phyloP scores from a whole-genome alignment of 192 early-diverging fungal genomes.

The Helicostylum pulchrum region DNA sequence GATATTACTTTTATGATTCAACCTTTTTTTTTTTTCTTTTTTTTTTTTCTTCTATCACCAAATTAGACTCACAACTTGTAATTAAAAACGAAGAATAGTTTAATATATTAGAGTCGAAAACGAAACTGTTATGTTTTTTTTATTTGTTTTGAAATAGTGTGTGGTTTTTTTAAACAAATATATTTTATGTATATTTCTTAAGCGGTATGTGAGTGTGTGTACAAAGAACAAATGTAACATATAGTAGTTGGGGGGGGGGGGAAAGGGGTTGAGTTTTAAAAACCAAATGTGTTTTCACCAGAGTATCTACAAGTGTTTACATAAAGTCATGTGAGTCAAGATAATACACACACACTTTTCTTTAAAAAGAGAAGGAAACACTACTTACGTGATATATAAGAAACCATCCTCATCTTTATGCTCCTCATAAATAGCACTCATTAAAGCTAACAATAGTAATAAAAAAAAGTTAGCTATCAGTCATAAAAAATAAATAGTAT shows the following conservation, averaged over 20 bases:
- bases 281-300: constrained; percentile 86
- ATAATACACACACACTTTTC: background rate
- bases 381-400: constrained; percentile 81
- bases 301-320: constrained; percentile 51
- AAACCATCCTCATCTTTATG: constrained; percentile 99
- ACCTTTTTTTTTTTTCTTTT: background rate
- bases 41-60: background rate
- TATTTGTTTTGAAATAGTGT: background rate
- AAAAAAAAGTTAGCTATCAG: background rate
- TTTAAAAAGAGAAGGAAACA: too few species aligned
- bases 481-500: too few species aligned
- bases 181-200: too few species aligned
- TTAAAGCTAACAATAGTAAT: constrained; percentile 54
- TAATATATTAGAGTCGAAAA: background rate
- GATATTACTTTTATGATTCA: background rate
- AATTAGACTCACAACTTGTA: background rate
- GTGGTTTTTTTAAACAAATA: too few species aligned
- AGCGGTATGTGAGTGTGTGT: too few species aligned
- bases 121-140: background rate
- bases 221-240: too few species aligned
- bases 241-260: background rate
- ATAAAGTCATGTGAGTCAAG: background rate
- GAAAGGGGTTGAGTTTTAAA: background rate
- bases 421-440: constrained; percentile 94
- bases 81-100: background rate